Conservation (phyloP, 352 stramenopile species). For the Phytophthora agathidicida region DNA sequence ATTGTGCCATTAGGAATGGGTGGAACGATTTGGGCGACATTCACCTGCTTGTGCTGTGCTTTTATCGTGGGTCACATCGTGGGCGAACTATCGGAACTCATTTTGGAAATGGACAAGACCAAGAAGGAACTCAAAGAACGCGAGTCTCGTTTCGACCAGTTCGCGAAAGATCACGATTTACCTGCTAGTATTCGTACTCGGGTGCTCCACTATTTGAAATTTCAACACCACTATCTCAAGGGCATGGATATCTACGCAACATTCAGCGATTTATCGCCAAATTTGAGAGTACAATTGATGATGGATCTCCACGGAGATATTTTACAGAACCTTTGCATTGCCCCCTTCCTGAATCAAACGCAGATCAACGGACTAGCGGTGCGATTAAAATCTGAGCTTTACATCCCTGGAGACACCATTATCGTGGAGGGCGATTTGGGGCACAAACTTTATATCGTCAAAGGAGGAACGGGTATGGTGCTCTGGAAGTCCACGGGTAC, state of each 20-base stretch:
- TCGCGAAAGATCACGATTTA: conserved; percentile 69
- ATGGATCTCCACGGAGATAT: conserved; percentile 70
- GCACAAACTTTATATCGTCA: conserved; percentile 77
- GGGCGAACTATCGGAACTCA: conserved; percentile 76
- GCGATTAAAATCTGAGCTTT: conserved; percentile 73
- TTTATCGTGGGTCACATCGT: conserved; percentile 85
- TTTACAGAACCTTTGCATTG: conserved; percentile 59
- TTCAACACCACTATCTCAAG: conserved; percentile 71
- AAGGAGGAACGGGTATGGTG: conserved; percentile 65
- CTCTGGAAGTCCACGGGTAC: conserved; percentile 73
- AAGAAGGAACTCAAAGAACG: conserved; percentile 78
- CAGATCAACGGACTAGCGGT: conserved; percentile 64
- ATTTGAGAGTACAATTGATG: conserved; percentile 71
- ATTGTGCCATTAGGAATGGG: conserved; percentile 67
- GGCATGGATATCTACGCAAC: conserved; percentile 75
- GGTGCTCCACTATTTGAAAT: conserved; percentile 72
- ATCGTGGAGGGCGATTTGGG: conserved; percentile 71
- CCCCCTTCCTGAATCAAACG: conserved; percentile 53
- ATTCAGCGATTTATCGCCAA: conserved; percentile 77
- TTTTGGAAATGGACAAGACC: conserved; percentile 76
- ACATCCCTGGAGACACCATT: conserved; percentile 73
- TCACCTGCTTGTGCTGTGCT: conserved; percentile 72
- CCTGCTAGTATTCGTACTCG: conserved; percentile 59
- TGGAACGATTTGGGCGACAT: conserved; percentile 67
- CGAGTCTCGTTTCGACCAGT: conserved; percentile 72